Evolutionary conservation across 1,284 basidiomycete genomes (phyloP).

Genomic region (Heterobasidion irregulare): DNA sequence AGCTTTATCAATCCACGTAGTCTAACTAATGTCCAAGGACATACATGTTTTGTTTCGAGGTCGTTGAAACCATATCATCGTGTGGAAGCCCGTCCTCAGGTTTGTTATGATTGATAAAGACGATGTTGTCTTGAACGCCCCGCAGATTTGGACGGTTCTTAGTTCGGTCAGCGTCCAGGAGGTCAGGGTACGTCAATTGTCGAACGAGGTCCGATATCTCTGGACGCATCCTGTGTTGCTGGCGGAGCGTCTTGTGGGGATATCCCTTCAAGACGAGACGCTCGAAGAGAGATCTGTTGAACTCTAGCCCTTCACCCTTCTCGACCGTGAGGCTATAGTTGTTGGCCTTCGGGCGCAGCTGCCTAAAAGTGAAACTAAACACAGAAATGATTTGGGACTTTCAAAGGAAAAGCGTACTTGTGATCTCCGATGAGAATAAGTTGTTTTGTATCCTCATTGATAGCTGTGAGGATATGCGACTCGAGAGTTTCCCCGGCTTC

Average conservation of each 20-base stretch:
- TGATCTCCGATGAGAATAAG: conserved; percentile 64
- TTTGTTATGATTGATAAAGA: conserved; percentile 51
- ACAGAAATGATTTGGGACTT: too few species aligned
- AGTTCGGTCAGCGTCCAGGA: conserved; percentile 44
- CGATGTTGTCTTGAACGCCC: conserved; percentile 46
- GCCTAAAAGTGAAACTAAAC: conserved; percentile 33
- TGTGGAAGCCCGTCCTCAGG: conserved; percentile 40
- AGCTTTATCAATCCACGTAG: neutral
- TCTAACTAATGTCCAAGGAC: neutral
- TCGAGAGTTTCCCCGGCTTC: conserved; percentile 67
- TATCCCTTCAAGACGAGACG: conserved; percentile 53
- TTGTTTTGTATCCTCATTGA: conserved; percentile 37
- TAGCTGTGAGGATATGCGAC: conserved; percentile 52
- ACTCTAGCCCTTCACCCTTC: conserved; percentile 55
- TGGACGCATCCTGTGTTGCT: conserved; percentile 64
- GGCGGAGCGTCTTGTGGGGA: conserved; percentile 44
- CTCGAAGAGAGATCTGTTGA: conserved; percentile 60
- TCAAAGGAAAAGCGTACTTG: conserved; percentile 44
- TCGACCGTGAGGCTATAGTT: conserved; percentile 53
- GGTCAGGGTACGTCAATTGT: conserved; percentile 53
- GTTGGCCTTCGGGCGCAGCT: conserved; percentile 63
- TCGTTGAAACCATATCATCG: conserved; percentile 33
- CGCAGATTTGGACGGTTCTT: conserved; percentile 37
- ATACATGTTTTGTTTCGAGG: conserved; percentile 52
- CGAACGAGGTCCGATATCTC: conserved; percentile 56